These are phyloP conservation scores for Lipomyces sp. DNA, from an alignment of 805 yeast species.

Conservation along the genomic window DNA sequence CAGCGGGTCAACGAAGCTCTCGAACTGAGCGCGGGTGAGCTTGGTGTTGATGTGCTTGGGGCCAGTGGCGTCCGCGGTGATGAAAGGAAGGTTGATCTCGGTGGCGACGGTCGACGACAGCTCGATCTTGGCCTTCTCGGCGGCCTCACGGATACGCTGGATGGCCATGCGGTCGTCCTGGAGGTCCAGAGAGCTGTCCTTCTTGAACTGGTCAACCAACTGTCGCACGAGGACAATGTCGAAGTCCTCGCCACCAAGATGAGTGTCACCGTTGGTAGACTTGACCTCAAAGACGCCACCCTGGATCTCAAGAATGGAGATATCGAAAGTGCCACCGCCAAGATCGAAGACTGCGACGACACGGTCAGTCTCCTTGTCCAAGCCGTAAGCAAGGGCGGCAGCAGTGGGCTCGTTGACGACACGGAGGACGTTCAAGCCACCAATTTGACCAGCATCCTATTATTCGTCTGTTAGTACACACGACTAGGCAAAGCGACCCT, in stretches of 20 bases:
- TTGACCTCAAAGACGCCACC: slow-evolving; percentile 97
- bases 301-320: slow-evolving; percentile 92
- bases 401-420: slow-evolving; percentile 91
- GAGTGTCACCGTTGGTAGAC: slow-evolving; percentile 95
- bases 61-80: slow-evolving; percentile 81
- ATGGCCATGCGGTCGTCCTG: slow-evolving; percentile 67
- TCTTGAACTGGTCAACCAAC: slow-evolving; percentile 74
- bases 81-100: slow-evolving; percentile 76
- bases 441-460: slow-evolving; percentile 90
- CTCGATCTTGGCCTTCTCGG: slow-evolving; percentile 87
- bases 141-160: slow-evolving; percentile 83
- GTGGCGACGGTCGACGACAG: slow-evolving; percentile 70
- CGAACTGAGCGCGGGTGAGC: slow-evolving; percentile 65
- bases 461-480: too few species aligned
- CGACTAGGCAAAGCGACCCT: not conserved
- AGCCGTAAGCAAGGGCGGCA: slow-evolving; percentile 92
- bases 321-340: slow-evolving; percentile 99
- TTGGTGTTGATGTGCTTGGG: slow-evolving; percentile 74
- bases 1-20: slow-evolving; percentile 62
- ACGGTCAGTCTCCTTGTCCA: slow-evolving; percentile 70
- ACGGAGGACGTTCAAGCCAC: slow-evolving; percentile 84
- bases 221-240: slow-evolving; percentile 83
- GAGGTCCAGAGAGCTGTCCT: slow-evolving; percentile 66
- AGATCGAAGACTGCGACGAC: slow-evolving; percentile 94
- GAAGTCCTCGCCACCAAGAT: slow-evolving; percentile 90